Evolutionary conservation across 2,329 filamentous ascomycete species (phyloP), one percentile per base, ranked within the genome.

Genomic region (Didymella exigua): DNA sequence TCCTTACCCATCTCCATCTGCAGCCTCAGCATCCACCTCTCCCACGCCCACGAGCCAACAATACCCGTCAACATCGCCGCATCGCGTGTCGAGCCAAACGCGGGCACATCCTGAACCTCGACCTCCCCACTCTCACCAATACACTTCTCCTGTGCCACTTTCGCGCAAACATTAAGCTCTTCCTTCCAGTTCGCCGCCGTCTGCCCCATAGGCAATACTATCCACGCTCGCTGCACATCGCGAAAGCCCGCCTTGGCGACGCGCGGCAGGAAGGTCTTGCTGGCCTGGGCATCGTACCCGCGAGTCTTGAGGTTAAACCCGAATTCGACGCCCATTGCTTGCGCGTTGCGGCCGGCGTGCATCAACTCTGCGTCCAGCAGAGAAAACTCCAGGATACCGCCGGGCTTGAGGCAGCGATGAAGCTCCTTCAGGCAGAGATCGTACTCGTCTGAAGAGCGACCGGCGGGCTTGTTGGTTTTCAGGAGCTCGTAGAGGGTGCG

Each of bases 11-110:
- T 95, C 79, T 97, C 93, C 77, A 88, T 84, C 78, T 95, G 90
- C 67, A 93, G 84, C 69, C 91, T 90, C 63, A 97, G 78, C 74
- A 98, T 84, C 95, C 95, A 99, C 73, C 91, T 89, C 82, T 99
- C 95, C 93, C 93, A 99, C 73, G 88, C 87, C 87, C 92, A 95
- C 23, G 89, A 88, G 4, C 91, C 95, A 0, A 93, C 86, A 34
- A 98, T 78, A 18, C 93, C 93, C 11, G 90, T 89, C 61, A 96
- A 81, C 65, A 84, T 86, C 1, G 90, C 90, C 13, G 88, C 85
- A 69, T 87, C 85, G 44, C 87, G 84, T 0, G 89, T 91, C 4
- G 71, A 72, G 23, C 74, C 75, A 40, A 65, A 68, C 7, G 69
- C 64, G 5, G 66, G 70, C 13, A 60, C 63, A 36, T 67, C 63